Evolutionary conservation across 1,284 basidiomycete species (phyloP).

Genomic region (Termitomyces sp.): DNA sequence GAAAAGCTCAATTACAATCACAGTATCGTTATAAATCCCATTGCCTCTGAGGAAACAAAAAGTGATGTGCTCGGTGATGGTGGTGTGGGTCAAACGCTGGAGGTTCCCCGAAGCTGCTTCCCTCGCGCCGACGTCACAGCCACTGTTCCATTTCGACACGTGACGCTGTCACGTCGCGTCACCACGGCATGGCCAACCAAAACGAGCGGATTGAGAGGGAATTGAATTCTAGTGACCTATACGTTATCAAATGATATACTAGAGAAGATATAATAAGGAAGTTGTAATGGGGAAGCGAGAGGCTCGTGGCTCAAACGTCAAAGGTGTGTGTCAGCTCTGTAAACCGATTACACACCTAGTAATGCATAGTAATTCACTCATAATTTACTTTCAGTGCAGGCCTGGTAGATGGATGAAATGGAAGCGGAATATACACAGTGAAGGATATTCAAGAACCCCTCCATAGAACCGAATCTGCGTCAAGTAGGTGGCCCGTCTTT

Average conservation of each 20-base stretch:
- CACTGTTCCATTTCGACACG: neutral
- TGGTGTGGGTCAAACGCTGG: neutral
- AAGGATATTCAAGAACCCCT: slow-evolving; percentile 2
- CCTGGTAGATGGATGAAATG: neutral
- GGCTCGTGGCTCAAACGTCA: neutral
- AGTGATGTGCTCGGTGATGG: slow-evolving; percentile 5
- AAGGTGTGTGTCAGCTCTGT: too few species aligned
- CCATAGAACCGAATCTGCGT: slow-evolving; percentile 19
- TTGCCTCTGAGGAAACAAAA: slow-evolving; percentile 6
- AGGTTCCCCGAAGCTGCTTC: neutral
- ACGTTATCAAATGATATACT: neutral
- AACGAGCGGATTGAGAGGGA: neutral
- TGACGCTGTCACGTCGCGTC: slow-evolving; percentile 1
- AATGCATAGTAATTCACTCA: neutral
- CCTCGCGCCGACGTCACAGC: slow-evolving; percentile 1
- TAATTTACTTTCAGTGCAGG: too few species aligned
- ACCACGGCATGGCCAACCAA: neutral
- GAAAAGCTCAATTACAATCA: neutral
- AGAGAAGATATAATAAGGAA: neutral
- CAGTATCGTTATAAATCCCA: neutral
- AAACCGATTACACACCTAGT: neutral
- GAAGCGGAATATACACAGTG: neutral
- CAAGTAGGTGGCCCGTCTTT: slow-evolving; percentile 34
- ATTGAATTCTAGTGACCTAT: neutral
- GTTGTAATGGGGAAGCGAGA: too few species aligned